Percentiles rank a stretch among this genome's conserved stretches.
These are phyloP conservation scores for Heteromeles arbutifolia DNA, from an alignment of 306 rosid genomes.

Conservation along the genomic window DNA sequence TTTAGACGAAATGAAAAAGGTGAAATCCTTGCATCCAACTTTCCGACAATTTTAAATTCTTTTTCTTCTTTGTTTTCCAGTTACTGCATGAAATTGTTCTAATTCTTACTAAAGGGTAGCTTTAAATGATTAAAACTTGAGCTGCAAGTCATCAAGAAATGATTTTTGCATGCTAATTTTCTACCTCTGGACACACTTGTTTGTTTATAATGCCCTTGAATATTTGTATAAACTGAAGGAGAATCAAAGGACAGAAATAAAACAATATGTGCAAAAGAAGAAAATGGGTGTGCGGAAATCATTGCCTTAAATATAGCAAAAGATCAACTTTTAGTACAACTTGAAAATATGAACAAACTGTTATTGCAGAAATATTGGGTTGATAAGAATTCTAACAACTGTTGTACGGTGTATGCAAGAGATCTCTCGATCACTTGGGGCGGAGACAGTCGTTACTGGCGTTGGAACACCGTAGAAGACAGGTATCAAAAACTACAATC, in stretches of 20 bases:
- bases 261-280: too few relatives aligned
- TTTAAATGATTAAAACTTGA: not conserved
- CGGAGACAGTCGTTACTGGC: constrained; percentile 41
- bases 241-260: too few relatives aligned
- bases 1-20: constrained; percentile 30
- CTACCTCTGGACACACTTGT: too few relatives aligned
- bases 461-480: constrained; percentile 36
- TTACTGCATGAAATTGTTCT: not conserved
- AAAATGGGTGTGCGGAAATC: too few relatives aligned
- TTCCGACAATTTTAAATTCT: too few relatives aligned
- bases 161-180: too few relatives aligned
- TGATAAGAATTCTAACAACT: constrained; percentile 38
- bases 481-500: constrained; percentile 25
- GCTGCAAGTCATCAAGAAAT: too few relatives aligned
- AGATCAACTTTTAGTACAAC: too few relatives aligned
- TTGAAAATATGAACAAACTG: not conserved
- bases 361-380: constrained; percentile 34
- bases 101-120: not conserved
- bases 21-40: not conserved
- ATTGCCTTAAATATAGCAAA: too few relatives aligned
- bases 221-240: too few relatives aligned
- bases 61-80: too few relatives aligned
- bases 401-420: constrained; percentile 66
- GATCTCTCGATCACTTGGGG: constrained; percentile 56
- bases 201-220: too few relatives aligned